These are phyloP conservation scores for Cyclotella kingstonii DNA, from an alignment of 108 stramenopile species.

Conservation along the genomic window DNA sequence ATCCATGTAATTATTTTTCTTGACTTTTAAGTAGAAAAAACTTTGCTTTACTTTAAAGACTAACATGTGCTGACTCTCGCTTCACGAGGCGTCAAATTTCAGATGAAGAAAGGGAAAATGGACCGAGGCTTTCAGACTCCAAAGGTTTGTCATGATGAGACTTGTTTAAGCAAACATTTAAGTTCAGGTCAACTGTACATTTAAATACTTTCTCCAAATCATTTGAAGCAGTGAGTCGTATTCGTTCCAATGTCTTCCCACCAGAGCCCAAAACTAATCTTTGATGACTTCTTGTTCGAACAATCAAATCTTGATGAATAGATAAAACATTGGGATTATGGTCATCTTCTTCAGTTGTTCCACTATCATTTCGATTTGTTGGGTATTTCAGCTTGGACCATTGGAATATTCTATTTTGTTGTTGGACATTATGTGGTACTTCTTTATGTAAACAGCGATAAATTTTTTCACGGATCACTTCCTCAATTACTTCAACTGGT, in stretches of 20 bases:
- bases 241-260: conserved; percentile 66
- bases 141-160: conserved; percentile 39
- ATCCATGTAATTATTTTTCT: too few species aligned
- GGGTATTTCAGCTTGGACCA: conserved; percentile 13
- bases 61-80: too few species aligned
- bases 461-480: conserved; percentile 88
- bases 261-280: conserved; percentile 57
- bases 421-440: conserved; percentile 62
- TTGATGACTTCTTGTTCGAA: conserved; percentile 75
- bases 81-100: too few species aligned
- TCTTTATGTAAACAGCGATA: conserved; percentile 85
- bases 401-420: conserved; percentile 50
- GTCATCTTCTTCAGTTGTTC: conserved; percentile 27
- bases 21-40: too few species aligned
- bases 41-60: too few species aligned
- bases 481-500: conserved; percentile 66
- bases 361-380: conserved; percentile 26
- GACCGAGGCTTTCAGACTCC: conserved; percentile 32
- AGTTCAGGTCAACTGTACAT: conserved; percentile 54
- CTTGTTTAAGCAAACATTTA: conserved; percentile 63
- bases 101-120: too few species aligned
- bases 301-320: conserved; percentile 79
- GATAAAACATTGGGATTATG: conserved; percentile 27
- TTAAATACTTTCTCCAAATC: conserved; percentile 67
- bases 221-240: conserved; percentile 54